Percentiles rank a stretch among this genome's conserved stretches.
Conservation (phyloP, 2,329 filamentous ascomycete species). For the Ophiognomonia clavigignenti-juglandacearum region DNA sequence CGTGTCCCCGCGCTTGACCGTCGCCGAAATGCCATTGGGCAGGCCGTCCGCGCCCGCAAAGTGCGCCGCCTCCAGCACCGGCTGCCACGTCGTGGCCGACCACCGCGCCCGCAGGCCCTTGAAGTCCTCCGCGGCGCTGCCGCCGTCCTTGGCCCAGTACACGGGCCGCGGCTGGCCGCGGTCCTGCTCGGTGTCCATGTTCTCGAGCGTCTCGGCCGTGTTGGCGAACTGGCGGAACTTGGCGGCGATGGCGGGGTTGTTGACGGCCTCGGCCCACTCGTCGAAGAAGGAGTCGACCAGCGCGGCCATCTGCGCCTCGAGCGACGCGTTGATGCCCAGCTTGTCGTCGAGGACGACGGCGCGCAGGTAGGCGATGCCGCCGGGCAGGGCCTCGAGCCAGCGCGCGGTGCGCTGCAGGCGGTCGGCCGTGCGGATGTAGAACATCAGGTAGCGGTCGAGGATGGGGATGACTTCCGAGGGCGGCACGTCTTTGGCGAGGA, state of each 20-base stretch:
- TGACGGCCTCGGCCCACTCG: slow-evolving; percentile 84
- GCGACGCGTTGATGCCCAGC: slow-evolving; percentile 75
- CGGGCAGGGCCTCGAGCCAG: slow-evolving; percentile 81
- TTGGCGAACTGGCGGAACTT: slow-evolving; percentile 83
- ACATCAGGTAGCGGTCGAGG: slow-evolving; percentile 83
- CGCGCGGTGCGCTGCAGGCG: slow-evolving; percentile 83
- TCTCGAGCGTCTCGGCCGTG: slow-evolving; percentile 64
- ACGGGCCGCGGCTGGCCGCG: slow-evolving; percentile 69
- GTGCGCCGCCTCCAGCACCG: slow-evolving; percentile 64
- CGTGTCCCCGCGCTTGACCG: slow-evolving; percentile 81
- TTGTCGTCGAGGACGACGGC: slow-evolving; percentile 82
- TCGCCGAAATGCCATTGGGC: slow-evolving; percentile 69
- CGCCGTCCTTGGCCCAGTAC: slow-evolving; percentile 69
- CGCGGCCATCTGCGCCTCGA: slow-evolving; percentile 84
- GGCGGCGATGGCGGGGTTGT: slow-evolving; percentile 59
- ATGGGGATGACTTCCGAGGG: slow-evolving; percentile 78
- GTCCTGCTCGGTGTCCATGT: slow-evolving; percentile 66
- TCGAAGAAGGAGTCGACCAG: slow-evolving; percentile 82
- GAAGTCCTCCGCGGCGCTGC: slow-evolving; percentile 71
- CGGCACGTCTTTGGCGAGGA: slow-evolving; percentile 81
- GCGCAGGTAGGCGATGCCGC: slow-evolving; percentile 76
- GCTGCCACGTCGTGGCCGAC: slow-evolving; percentile 69
- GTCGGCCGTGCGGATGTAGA: slow-evolving; percentile 91
- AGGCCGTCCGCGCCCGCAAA: slow-evolving; percentile 61
- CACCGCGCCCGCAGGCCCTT: slow-evolving; percentile 58